Evolutionary conservation across 2,329 filamentous ascomycete species (phyloP).

Genomic region (Hortaea werneckii): DNA sequence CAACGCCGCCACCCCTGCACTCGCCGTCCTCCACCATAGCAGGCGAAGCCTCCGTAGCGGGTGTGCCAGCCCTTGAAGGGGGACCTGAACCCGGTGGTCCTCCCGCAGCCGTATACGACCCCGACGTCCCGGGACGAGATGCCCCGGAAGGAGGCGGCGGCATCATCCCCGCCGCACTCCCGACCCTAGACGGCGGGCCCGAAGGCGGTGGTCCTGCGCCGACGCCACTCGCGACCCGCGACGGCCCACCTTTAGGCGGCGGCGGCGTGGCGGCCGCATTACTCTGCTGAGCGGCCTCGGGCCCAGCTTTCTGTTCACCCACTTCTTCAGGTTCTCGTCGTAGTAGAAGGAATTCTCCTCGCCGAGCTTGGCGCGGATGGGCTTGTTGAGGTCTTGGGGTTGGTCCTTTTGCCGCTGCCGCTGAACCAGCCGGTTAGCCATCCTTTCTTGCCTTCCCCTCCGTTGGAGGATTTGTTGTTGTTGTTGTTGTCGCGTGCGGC

Average conservation of each 20-base stretch:
- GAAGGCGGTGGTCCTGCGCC: background rate
- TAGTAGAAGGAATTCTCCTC: conserved; percentile 91
- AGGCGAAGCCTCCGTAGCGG: conserved; percentile 9
- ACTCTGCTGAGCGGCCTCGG: conserved; percentile 40
- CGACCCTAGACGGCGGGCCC: conserved; percentile 18
- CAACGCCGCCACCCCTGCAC: too few species aligned
- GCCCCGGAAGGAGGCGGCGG: background rate
- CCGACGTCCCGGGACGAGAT: background rate
- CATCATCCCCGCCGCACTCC: conserved; percentile 9
- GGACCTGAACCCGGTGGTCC: conserved; percentile 14
- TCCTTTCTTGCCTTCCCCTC: conserved; percentile 45
- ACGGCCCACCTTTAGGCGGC: conserved; percentile 52
- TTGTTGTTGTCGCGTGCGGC: conserved; percentile 46
- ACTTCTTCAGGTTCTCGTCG: conserved; percentile 91
- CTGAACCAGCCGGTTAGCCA: conserved; percentile 76
- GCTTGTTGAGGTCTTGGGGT: conserved; percentile 33
- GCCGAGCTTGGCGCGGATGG: conserved; percentile 87
- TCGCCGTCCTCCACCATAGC: too few species aligned
- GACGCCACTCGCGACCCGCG: conserved; percentile 40
- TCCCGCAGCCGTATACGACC: background rate
- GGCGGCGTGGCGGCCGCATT: conserved; percentile 51
- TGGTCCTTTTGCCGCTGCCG: conserved; percentile 43
- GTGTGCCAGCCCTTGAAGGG: conserved; percentile 20
- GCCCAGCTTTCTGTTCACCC: conserved; percentile 89
- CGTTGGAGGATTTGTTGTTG: conserved; percentile 41